Conservation (phyloP, 257 asterid species). For the Solanum megistacrolobum region DNA sequence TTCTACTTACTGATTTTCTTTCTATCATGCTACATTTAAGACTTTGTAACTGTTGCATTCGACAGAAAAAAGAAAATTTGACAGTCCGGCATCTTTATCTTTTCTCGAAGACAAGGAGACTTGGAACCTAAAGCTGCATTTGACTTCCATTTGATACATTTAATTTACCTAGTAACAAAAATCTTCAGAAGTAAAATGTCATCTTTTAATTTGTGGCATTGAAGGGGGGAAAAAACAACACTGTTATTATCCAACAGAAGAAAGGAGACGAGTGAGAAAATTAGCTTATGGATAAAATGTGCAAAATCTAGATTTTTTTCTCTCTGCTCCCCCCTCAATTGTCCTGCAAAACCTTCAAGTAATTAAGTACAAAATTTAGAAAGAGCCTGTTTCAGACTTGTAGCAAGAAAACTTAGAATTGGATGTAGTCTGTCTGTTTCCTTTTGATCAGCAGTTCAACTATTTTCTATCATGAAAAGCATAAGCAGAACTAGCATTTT, state of each 20-base stretch:
- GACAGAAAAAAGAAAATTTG: background rate
- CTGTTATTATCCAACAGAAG: background rate
- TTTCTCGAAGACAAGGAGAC: background rate
- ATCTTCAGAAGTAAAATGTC: background rate
- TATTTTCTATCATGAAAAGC: background rate
- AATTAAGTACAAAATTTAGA: no score
- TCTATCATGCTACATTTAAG: slow-evolving; percentile 1
- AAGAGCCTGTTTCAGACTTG: no score
- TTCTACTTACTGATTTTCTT: background rate
- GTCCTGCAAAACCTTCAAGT: background rate
- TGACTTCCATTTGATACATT: background rate
- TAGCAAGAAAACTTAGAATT: background rate
- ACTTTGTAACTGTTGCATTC: background rate
- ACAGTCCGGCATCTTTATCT: background rate
- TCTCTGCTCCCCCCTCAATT: background rate
- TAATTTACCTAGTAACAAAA: background rate
- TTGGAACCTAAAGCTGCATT: background rate
- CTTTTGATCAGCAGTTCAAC: background rate
- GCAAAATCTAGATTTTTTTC: background rate
- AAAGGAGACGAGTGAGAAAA: background rate
- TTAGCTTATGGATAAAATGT: background rate
- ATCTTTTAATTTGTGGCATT: background rate
- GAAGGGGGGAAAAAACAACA: background rate
- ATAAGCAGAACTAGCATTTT: background rate
- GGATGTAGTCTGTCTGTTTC: background rate